Base-by-base conservation (phyloP, 768 basidiomycete genomes). In the Cystobasidium ongulense region DNA sequence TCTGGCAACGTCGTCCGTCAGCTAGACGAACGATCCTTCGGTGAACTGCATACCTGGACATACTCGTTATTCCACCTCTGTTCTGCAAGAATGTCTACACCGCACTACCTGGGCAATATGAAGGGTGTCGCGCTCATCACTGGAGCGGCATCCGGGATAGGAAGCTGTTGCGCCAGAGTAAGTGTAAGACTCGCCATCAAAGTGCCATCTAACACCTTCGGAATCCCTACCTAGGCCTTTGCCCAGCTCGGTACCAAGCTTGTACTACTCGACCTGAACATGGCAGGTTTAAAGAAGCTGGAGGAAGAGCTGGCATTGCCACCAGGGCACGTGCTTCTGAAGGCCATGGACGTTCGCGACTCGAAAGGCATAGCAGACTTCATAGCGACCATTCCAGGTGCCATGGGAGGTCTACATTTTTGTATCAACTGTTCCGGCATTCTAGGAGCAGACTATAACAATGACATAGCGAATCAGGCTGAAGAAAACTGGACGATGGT, bases 351-450 rank as follows among this genome's bases (percentile, higher is more conserved):
- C 18, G 67, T 70, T 0, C 52, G 52, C 23, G 52, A 70, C 41
- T 38, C 57, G 15, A 23, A 36, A 4, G 43, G 50, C 31, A 43
- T 70, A 29, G 67, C 67, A 21, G 33, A 70, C 15, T 70, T 70
- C 52, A 70, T 70, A 36, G 52, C 52, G 27, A 36, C 52, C 1
- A 70, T 70, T 11, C 67, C 67, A 17, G 17, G 17, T 31, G 11
- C 27, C 23, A 53, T 70, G 50, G 67, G 67, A 10, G 67, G 67
- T 17, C 29, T 70, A 13, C 67, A 70, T 35, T 70, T 70, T 31
- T 54, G 31, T 38, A 70, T 70, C 53, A 53, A 70, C 17, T 70
- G 67, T 27, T 70, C 67, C 29, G 67, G 67, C 36, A 70, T 70
- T 17, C 52, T 70, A 18, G 67, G 67, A 10, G 43, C 67, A 5